A percentile compares a stretch with the other conserved stretches of the same genome.
Conservation (phyloP, 192 early-diverging fungal species). For the Coemansia sp. region DNA sequence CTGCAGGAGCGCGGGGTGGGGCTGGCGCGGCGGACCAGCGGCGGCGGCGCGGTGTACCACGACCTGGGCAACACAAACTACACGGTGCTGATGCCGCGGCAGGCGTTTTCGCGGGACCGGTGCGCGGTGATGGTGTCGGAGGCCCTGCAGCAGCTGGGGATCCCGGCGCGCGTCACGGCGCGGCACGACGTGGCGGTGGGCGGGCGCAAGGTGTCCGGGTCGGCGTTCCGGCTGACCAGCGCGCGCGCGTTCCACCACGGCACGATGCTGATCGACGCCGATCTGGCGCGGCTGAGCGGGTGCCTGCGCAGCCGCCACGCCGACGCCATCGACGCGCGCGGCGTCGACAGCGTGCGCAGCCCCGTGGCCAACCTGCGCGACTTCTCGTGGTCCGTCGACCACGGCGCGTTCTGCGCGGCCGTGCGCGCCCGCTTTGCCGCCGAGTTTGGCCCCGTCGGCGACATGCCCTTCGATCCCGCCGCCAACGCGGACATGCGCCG, state of each 20-base stretch:
- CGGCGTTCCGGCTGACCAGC: constrained; percentile 88
- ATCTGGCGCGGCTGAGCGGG: constrained; percentile 59
- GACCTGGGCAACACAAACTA: constrained; percentile 96
- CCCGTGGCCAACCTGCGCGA: constrained; percentile 79
- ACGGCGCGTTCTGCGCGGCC: constrained; percentile 77
- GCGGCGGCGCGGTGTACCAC: constrained; percentile 95
- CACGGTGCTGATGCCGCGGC: constrained; percentile 88
- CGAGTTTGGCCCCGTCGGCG: constrained; percentile 48
- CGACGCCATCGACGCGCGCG: constrained; percentile 73
- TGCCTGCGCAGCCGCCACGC: constrained; percentile 52
- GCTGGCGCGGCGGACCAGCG: constrained; percentile 83
- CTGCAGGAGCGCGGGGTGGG: constrained; percentile 67
- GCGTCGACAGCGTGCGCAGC: constrained; percentile 88
- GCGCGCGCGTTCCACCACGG: constrained; percentile 91
- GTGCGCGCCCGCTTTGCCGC: constrained; percentile 68
- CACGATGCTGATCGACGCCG: constrained; percentile 94
- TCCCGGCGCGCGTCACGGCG: constrained; percentile 78
- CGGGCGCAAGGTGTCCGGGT: constrained; percentile 85
- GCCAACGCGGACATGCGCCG: constrained; percentile 19
- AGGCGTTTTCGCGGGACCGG: constrained; percentile 68
- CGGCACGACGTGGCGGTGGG: constrained; percentile 89
- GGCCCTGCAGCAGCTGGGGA: constrained; percentile 70
- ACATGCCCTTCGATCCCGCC: neutral
- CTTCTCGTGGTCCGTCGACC: constrained; percentile 78
- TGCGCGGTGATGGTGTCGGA: constrained; percentile 75